Evolutionary conservation across 257 asterid species (phyloP).

Genomic region (Scutellaria baicalensis): DNA sequence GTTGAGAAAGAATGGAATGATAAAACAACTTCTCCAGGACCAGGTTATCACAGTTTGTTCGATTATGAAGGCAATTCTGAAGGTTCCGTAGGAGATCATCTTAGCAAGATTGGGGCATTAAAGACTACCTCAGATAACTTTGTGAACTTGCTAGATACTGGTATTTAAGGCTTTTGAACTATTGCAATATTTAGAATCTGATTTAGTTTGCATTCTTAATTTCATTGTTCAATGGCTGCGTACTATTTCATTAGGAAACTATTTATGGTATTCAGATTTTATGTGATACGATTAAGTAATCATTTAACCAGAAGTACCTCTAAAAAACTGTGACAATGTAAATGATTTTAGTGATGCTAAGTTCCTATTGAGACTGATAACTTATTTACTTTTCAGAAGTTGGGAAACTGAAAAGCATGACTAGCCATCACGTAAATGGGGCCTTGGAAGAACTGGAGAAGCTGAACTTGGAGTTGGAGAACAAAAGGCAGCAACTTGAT

Average conservation of each 20-base stretch:
- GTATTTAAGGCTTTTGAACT: background rate
- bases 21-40: background rate
- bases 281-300: too few species aligned
- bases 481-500: constrained; percentile 48
- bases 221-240: too few species aligned
- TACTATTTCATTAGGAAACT: too few species aligned
- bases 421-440: constrained; percentile 51
- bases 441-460: constrained; percentile 61
- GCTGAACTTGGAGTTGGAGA: constrained; percentile 51
- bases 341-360: background rate
- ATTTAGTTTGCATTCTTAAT: background rate
- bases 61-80: constrained; percentile 4
- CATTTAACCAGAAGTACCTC: too few species aligned
- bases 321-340: background rate
- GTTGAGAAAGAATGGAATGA: background rate
- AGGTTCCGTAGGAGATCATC: constrained; percentile 1
- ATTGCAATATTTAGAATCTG: background rate
- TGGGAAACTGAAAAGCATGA: constrained; percentile 52
- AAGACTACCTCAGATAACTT: background rate
- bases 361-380: background rate
- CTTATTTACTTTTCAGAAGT: constrained; percentile 32
- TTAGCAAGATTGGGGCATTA: background rate
- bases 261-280: too few species aligned
- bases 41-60: constrained; percentile 3
- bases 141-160: background rate